These are phyloP conservation scores for Castanea crenata DNA, from an alignment of 306 rosid species.

Conservation along the genomic window DNA sequence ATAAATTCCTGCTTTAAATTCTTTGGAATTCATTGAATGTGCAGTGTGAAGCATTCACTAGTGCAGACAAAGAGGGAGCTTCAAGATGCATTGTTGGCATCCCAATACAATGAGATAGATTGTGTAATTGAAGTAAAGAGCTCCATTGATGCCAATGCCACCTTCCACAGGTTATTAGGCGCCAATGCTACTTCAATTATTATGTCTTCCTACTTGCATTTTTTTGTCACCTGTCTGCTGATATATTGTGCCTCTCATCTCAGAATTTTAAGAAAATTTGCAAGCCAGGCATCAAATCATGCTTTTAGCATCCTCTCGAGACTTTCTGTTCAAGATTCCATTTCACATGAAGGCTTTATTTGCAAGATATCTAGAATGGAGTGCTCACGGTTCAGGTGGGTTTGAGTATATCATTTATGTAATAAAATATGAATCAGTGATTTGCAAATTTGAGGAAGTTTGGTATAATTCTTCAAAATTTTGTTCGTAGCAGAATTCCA, in stretches of 20 bases:
- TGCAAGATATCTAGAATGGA: conserved; percentile 54
- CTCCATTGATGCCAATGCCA: conserved; percentile 73
- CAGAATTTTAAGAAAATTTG: conserved; percentile 58
- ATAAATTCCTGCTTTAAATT: conserved; percentile 24
- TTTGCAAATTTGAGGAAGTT: conserved; percentile 4
- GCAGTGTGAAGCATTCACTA: conserved; percentile 75
- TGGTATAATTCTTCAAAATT: conserved; percentile 1
- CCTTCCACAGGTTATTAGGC: conserved; percentile 74
- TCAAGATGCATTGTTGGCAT: conserved; percentile 53
- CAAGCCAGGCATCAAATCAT: conserved; percentile 58
- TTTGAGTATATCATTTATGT: conserved; percentile 31
- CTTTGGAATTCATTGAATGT: conserved; percentile 26
- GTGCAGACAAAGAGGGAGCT: conserved; percentile 72
- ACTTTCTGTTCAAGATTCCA: conserved; percentile 34
- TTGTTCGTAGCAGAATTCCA: conserved; percentile 55
- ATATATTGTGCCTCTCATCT: conserved; percentile 19
- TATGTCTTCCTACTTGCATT: conserved; percentile 15
- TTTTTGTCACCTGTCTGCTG: conserved; percentile 30
- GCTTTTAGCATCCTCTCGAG: conserved; percentile 39
- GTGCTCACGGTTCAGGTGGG: conserved; percentile 66
- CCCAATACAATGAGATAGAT: conserved; percentile 56
- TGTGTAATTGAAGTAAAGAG: conserved; percentile 78
- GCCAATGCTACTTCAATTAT: conserved; percentile 18
- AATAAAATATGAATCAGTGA: background rate
- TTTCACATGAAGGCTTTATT: conserved; percentile 30